Evolutionary conservation across 164 flowering plant genomes (phyloP), one percentile per base, ranked within the genome.

Genomic region (Piper longum): DNA sequence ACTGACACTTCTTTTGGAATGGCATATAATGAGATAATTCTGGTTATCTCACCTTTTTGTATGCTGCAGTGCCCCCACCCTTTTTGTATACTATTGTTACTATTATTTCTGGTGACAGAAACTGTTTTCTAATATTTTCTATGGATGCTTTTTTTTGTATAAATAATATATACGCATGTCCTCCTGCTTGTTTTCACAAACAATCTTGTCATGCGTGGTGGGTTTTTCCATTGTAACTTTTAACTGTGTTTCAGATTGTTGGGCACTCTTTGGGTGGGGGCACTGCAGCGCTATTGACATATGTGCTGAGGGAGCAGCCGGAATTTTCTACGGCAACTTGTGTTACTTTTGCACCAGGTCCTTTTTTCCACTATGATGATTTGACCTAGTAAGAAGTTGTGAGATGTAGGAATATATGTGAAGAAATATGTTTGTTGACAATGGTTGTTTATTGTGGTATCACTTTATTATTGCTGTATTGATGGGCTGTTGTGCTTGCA

Each of bases 201-300:
- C 16, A 60, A 62, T 45, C 14, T 45, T 3, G n/a, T 60, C 3
- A 11, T 11, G 8, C 39, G 61, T 14, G 39, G 1, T 9, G 7
- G 26, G 61, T 13, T 26, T 3, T 42, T 59, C 39, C 7, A 1
- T 19, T 56, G 19, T 56, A 17, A 26, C 4, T 17, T 16, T 56
- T 3, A 26, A 9, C 4, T 56, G 16, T 56, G 3, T 36, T 54
- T 18, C 76, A 93, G 99, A 80, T 90, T 72, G 88, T 93, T 40
- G 99, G 97, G 42, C 99, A 93, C 70, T 93, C 99, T 61, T 78
- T 93, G 78, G 99, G 99, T 68, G 99, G 99, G 67, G 97, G 99
- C 39, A 91, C 99, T 63, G 99, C 97, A 43, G 96, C 99, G 54
- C 84, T 93, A 73, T 72, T 93, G 58, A 87, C 99, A n/a, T 93